Percentiles rank a stretch among this genome's conserved stretches.
These are phyloP conservation scores for Aspergillus nidulans DNA, from an alignment of 495 filamentous ascomycete genomes.

Conservation along the genomic window DNA sequence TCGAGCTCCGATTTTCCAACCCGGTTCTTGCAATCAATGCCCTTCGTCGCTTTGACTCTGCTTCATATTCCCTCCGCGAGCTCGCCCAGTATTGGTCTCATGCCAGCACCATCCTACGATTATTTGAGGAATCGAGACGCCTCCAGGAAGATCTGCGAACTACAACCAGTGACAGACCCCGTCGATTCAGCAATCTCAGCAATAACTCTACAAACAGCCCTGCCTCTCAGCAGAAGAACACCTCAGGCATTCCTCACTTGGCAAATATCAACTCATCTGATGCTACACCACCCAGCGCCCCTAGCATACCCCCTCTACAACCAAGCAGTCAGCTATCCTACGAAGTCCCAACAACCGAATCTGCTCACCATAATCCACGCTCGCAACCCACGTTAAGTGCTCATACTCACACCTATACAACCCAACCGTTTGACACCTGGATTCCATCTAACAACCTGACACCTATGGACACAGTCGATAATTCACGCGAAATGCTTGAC, in stretches of 20 bases:
- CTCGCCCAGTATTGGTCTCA: slow-evolving; percentile 44
- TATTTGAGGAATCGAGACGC: slow-evolving; percentile 45
- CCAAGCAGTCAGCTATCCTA: slow-evolving; percentile 28
- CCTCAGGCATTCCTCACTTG: not conserved
- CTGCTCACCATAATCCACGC: slow-evolving; percentile 25
- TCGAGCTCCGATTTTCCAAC: slow-evolving; percentile 47
- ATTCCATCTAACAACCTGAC: slow-evolving; percentile 24
- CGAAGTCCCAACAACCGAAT: slow-evolving; percentile 36
- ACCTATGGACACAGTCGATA: slow-evolving; percentile 32
- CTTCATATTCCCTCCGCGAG: slow-evolving; percentile 42
- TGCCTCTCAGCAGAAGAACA: not conserved
- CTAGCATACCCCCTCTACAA: slow-evolving; percentile 16
- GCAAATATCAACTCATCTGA: not conserved
- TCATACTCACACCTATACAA: slow-evolving; percentile 10
- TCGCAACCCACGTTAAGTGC: slow-evolving; percentile 20
- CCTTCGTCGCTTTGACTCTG: slow-evolving; percentile 44
- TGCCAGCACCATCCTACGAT: slow-evolving; percentile 41
- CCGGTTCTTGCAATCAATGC: slow-evolving; percentile 47
- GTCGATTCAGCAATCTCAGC: slow-evolving; percentile 29
- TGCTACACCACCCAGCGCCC: slow-evolving; percentile 1
- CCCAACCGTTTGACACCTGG: slow-evolving; percentile 37
- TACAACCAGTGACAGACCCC: slow-evolving; percentile 36
- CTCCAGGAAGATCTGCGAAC: slow-evolving; percentile 42
- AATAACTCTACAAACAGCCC: slow-evolving; percentile 4
- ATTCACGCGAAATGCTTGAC: slow-evolving; percentile 37